Conservation (phyloP, 2,329 filamentous ascomycete genomes). For the Coniochaeta sp. region DNA sequence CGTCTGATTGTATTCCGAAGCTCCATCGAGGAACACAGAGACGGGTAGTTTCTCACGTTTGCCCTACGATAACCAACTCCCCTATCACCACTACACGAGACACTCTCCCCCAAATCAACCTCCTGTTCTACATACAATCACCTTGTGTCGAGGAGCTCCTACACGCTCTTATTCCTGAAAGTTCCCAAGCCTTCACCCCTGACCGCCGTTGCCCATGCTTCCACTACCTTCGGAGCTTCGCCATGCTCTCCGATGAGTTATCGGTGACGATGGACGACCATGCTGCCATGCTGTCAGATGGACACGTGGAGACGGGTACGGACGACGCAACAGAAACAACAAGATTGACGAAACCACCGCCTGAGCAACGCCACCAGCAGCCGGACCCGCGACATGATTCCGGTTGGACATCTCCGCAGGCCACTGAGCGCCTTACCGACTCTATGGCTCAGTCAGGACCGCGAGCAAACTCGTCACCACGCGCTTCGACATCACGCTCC, state of each 20-base stretch:
- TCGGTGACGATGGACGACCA: neutral
- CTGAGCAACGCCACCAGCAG: conserved; percentile 8
- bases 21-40: too few species aligned
- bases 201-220: neutral
- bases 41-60: too few species aligned
- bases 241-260: neutral
- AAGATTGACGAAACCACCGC: neutral
- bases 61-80: neutral
- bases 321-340: neutral
- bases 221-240: neutral
- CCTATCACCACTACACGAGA: neutral
- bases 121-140: neutral
- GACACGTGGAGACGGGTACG: too few species aligned
- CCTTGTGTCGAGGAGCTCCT: neutral
- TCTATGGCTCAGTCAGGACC: too few species aligned
- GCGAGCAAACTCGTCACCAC: too few species aligned
- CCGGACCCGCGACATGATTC: neutral
- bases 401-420: neutral
- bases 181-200: neutral
- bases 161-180: neutral
- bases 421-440: too few species aligned
- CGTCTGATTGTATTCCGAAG: too few species aligned
- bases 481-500: too few species aligned
- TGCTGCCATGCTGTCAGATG: neutral
- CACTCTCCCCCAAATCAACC: neutral